Conservation (phyloP, 139 green algal genomes). For the Auxenochlorella pyrenoidosa region DNA sequence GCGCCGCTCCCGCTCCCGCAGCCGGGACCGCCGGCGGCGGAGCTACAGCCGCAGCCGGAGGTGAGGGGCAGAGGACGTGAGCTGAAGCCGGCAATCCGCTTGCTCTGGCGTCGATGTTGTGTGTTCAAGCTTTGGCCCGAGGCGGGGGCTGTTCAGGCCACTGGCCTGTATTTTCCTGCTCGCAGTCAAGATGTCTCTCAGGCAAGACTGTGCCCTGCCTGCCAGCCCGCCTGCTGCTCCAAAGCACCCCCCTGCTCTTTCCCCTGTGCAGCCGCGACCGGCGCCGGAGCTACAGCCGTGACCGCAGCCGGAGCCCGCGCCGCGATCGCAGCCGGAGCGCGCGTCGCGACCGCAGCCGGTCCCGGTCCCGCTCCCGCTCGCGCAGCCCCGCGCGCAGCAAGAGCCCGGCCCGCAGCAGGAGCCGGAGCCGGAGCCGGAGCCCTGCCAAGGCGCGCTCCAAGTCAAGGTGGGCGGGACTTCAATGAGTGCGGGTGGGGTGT, state of each 20-base stretch:
- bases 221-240: too few species aligned
- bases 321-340: not conserved
- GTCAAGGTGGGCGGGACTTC: not conserved
- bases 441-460: not conserved
- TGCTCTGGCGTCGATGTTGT: not conserved
- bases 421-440: constrained; percentile 2
- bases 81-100: not conserved
- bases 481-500: not conserved
- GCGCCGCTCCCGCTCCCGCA: constrained; percentile 7
- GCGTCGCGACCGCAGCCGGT: not conserved
- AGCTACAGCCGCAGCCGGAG: not conserved
- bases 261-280: not conserved
- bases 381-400: not conserved
- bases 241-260: too few species aligned
- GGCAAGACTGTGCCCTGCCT: too few species aligned
- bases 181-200: too few species aligned
- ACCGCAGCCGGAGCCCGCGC: not conserved
- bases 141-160: not conserved
- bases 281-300: not conserved
- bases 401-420: not conserved
- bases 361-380: not conserved
- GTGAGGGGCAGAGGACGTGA: not conserved
- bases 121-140: not conserved
- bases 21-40: not conserved
- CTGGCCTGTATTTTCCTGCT: too few species aligned